Percentiles rank a stretch among this genome's conserved stretches.
These are phyloP conservation scores for Malus hybrid DNA, from an alignment of 331 rosid genomes.

Conservation along the genomic window DNA sequence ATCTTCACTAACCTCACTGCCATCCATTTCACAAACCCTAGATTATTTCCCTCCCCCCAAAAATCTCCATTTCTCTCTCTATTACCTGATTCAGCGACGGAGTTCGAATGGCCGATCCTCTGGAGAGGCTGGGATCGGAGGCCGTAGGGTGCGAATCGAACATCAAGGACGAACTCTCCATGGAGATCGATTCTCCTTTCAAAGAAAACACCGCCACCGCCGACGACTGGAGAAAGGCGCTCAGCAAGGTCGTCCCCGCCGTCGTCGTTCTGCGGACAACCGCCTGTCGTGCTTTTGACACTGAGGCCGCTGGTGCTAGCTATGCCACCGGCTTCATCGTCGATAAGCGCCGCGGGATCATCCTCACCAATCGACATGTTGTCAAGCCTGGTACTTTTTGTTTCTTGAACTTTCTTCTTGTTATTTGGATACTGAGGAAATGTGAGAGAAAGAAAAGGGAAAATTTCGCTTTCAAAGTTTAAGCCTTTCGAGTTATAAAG, in stretches of 20 bases:
- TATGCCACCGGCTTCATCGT: slow-evolving; percentile 87
- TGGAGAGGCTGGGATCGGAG: slow-evolving; percentile 53
- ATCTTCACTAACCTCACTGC: background rate
- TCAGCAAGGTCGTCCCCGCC: slow-evolving; percentile 77
- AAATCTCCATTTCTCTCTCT: background rate
- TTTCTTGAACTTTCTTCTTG: background rate
- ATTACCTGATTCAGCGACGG: background rate
- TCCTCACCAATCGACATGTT: slow-evolving; percentile 94
- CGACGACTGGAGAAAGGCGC: slow-evolving; percentile 89
- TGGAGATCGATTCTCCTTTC: slow-evolving; percentile 84
- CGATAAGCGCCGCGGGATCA: slow-evolving; percentile 89
- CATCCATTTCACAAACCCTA: background rate
- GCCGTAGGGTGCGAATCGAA: slow-evolving; percentile 26
- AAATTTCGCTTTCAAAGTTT: background rate
- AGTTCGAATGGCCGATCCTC: slow-evolving; percentile 49
- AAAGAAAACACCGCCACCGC: slow-evolving; percentile 64
- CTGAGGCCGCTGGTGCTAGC: slow-evolving; percentile 82
- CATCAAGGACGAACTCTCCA: slow-evolving; percentile 45
- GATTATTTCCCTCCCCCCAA: background rate
- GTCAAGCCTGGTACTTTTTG: slow-evolving; percentile 69
- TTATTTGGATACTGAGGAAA: background rate
- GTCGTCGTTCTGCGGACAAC: slow-evolving; percentile 83
- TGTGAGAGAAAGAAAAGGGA: background rate
- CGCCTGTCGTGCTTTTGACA: slow-evolving; percentile 83
- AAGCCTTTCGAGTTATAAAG: background rate